These are phyloP conservation scores for Incumbomyces delicatus DNA, from an alignment of 2,329 filamentous ascomycete species.

Conservation along the genomic window DNA sequence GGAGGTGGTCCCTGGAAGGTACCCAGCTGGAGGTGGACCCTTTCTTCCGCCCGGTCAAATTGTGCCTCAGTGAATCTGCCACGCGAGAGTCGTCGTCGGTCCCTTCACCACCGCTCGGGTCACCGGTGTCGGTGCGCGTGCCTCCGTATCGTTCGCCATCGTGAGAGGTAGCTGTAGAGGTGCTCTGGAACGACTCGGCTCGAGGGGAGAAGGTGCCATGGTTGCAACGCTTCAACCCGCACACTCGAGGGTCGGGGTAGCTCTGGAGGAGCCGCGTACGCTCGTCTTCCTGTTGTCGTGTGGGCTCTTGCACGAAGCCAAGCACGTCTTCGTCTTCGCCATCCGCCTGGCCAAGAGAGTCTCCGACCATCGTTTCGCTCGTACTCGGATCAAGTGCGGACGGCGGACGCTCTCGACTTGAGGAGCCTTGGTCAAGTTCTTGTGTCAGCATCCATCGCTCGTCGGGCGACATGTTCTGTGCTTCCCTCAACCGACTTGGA, in stretches of 20 bases:
- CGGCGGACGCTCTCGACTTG: background rate
- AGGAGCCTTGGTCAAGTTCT: background rate
- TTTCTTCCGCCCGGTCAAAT: constrained; percentile 29
- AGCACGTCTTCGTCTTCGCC: constrained; percentile 1
- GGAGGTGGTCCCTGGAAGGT: constrained; percentile 62
- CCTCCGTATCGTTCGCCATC: constrained; percentile 17
- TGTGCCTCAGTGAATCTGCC: constrained; percentile 35
- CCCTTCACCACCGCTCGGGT: constrained; percentile 13
- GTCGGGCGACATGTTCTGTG: constrained; percentile 17
- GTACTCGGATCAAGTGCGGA: constrained; percentile 7
- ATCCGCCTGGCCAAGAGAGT: constrained; percentile 7
- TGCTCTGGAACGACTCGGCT: constrained; percentile 42
- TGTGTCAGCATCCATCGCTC: constrained; percentile 4
- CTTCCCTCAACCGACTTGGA: constrained; percentile 19
- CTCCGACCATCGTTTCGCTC: constrained; percentile 9
- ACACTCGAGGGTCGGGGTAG: constrained; percentile 29
- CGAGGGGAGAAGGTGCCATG: constrained; percentile 71
- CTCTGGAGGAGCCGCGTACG: constrained; percentile 31
- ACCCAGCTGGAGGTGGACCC: constrained; percentile 64
- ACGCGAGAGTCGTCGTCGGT: constrained; percentile 29
- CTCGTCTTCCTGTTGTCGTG: constrained; percentile 22
- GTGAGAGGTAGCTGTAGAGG: constrained; percentile 25
- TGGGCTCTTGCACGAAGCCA: constrained; percentile 14
- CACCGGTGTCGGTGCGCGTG: constrained; percentile 15
- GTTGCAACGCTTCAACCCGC: constrained; percentile 43